These are phyloP conservation scores for Ophiostoma himal-ulmi DNA, from an alignment of 2,329 filamentous ascomycete genomes.

Conservation along the genomic window DNA sequence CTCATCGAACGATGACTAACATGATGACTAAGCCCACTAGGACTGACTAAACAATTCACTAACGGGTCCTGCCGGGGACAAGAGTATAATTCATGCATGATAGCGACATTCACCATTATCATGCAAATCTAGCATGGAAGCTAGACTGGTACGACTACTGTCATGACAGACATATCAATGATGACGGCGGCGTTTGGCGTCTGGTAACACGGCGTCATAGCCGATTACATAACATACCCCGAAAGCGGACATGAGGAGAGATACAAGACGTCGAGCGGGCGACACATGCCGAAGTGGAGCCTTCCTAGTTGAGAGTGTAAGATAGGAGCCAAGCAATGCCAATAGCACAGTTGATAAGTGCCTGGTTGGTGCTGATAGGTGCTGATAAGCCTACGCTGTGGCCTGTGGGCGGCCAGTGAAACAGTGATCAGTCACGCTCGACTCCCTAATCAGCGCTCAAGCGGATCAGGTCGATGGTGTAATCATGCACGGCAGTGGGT, in stretches of 20 bases:
- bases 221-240: background rate
- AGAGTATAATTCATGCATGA: background rate
- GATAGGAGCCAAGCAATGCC: conserved; percentile 2
- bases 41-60: background rate
- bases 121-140: background rate
- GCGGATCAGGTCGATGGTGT: conserved; percentile 1
- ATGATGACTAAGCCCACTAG: background rate
- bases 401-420: background rate
- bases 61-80: background rate
- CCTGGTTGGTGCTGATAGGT: background rate
- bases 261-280: background rate
- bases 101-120: no score
- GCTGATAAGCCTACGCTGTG: background rate
- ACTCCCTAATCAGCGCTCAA: background rate
- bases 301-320: background rate
- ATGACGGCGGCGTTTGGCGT: background rate
- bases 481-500: conserved; percentile 2
- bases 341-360: background rate
- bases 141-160: background rate
- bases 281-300: background rate
- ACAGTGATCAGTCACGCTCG: conserved; percentile 5
- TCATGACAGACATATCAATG: background rate
- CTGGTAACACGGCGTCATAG: background rate
- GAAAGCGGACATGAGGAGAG: background rate
- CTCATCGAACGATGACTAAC: background rate